Conservation (phyloP, 225 moss, liverwort and hornwort genomes). For the Polytrichum formosum region DNA sequence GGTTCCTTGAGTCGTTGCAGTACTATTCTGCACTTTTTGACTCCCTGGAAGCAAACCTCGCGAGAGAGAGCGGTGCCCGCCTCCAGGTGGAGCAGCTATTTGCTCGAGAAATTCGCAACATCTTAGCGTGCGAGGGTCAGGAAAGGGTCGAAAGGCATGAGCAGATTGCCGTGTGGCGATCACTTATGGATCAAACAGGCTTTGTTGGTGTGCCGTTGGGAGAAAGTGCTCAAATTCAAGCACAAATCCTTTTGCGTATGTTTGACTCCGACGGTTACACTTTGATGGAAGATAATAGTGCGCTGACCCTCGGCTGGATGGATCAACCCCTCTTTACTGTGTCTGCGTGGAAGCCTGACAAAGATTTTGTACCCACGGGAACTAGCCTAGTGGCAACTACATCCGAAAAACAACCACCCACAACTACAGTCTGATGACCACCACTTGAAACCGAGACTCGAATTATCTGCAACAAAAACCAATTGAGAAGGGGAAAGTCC, state of each 20-base stretch:
- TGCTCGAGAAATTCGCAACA: slow-evolving; percentile 93
- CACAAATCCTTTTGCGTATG: slow-evolving; percentile 78
- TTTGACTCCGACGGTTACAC: slow-evolving; percentile 74
- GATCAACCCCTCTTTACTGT: slow-evolving; percentile 76
- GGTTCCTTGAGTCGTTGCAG: slow-evolving; percentile 77
- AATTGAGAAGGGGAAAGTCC: slow-evolving; percentile 7
- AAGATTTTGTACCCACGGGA: slow-evolving; percentile 50
- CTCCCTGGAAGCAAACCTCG: slow-evolving; percentile 75
- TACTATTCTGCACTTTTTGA: slow-evolving; percentile 93
- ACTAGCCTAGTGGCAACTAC: slow-evolving; percentile 39
- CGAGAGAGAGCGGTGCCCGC: slow-evolving; percentile 61
- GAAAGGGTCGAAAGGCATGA: slow-evolving; percentile 89
- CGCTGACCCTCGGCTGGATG: slow-evolving; percentile 77
- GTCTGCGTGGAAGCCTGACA: slow-evolving; percentile 76
- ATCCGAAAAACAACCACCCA: slow-evolving; percentile 1
- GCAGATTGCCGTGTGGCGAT: slow-evolving; percentile 54
- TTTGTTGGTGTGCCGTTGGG: slow-evolving; percentile 61
- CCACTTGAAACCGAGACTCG: not conserved
- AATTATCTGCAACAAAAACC: not conserved
- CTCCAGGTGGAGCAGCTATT: slow-evolving; percentile 85
- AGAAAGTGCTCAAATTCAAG: slow-evolving; percentile 68
- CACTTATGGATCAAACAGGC: slow-evolving; percentile 50
- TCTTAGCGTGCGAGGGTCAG: slow-evolving; percentile 79
- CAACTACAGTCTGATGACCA: slow-evolving; percentile 24
- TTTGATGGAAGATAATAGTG: slow-evolving; percentile 48